Conservation (phyloP, 2,329 filamentous ascomycete genomes). For the Trichophyton verrucosum region DNA sequence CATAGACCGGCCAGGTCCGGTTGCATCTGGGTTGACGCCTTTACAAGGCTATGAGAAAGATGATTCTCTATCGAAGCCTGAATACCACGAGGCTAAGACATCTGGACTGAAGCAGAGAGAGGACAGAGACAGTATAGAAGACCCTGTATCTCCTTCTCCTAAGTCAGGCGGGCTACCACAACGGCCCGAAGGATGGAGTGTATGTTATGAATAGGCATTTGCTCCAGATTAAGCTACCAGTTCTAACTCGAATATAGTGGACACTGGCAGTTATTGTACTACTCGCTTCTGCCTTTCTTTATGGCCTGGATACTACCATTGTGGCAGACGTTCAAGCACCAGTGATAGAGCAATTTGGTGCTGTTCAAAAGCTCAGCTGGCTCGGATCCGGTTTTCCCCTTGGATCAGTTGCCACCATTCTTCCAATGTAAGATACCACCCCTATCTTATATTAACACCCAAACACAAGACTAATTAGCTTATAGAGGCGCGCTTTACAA, state of each 20-base stretch:
- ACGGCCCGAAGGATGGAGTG: conserved; percentile 1
- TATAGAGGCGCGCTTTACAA: conserved; percentile 25
- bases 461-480: conserved; percentile 11
- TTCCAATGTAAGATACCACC: conserved; percentile 14
- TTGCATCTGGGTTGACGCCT: too few species aligned
- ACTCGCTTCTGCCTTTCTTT: conserved; percentile 29
- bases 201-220: not conserved
- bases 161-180: not conserved
- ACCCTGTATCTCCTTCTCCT: not conserved
- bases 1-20: not conserved
- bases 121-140: not conserved
- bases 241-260: conserved; percentile 10
- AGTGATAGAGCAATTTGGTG: conserved; percentile 16
- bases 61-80: not conserved
- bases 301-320: conserved; percentile 36
- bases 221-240: not conserved
- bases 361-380: conserved; percentile 6
- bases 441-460: not conserved
- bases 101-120: not conserved
- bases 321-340: conserved; percentile 30
- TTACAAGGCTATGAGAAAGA: not conserved
- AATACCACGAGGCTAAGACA: not conserved
- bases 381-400: conserved; percentile 27
- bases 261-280: conserved; percentile 17
- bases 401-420: conserved; percentile 30